Percentiles rank a stretch among this genome's conserved stretches.
Evolutionary conservation across 345 rosid species (phyloP).

Genomic region (Bretschneidera sinensis): DNA sequence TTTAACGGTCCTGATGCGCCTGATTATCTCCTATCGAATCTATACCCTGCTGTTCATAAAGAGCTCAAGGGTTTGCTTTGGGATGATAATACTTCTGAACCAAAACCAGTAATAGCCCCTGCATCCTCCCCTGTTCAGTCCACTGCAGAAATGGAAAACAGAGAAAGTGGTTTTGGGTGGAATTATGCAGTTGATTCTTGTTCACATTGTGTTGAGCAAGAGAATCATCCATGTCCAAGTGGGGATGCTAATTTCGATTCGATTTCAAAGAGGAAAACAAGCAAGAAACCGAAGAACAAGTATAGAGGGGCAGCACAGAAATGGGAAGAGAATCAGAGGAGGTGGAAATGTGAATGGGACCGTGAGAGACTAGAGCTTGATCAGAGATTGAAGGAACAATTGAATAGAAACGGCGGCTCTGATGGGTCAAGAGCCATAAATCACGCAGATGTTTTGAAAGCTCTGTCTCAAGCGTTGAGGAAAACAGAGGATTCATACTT

Average conservation of each 20-base stretch:
- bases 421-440: constrained; percentile 33
- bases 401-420: constrained; percentile 26
- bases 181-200: constrained; percentile 22
- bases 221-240: constrained; percentile 25
- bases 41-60: constrained; percentile 63
- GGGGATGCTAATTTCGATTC: constrained; percentile 26
- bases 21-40: constrained; percentile 66
- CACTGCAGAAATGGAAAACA: constrained; percentile 5
- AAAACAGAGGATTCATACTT: constrained; percentile 87
- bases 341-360: constrained; percentile 75
- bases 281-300: constrained; percentile 31
- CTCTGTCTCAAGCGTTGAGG: constrained; percentile 70
- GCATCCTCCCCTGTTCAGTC: constrained; percentile 13
- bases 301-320: constrained; percentile 39
- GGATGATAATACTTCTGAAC: constrained; percentile 57
- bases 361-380: constrained; percentile 69
- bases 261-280: constrained; percentile 24
- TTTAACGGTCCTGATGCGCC: constrained; percentile 99
- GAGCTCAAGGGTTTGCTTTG: constrained; percentile 88
- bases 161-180: not conserved
- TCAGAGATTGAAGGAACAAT: constrained; percentile 52
- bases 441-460: constrained; percentile 69
- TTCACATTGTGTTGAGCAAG: constrained; percentile 33
- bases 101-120: constrained; percentile 19
- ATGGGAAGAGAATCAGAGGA: constrained; percentile 68